Conservation (phyloP, 164 flowering plant species). For the Vitis rupestris region DNA sequence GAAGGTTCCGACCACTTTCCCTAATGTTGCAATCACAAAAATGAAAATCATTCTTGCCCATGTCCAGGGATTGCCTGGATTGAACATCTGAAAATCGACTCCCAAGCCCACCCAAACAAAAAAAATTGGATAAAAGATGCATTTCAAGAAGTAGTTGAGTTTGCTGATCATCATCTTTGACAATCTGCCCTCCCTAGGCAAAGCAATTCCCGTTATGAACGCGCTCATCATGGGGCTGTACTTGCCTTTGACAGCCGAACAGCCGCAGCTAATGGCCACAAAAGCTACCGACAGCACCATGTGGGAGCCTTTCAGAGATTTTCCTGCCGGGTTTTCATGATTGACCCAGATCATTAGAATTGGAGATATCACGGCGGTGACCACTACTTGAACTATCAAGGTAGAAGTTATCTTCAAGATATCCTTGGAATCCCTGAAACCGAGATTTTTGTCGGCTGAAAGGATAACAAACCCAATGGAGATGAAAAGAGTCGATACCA, state of each 20-base stretch:
- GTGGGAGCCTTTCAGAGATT: slow-evolving; percentile 56
- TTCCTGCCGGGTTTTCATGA: slow-evolving; percentile 60
- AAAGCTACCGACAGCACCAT: slow-evolving; percentile 47
- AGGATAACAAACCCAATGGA: slow-evolving; percentile 22
- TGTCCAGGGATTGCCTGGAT: not conserved
- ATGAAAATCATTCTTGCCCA: slow-evolving; percentile 33
- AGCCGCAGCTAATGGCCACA: slow-evolving; percentile 28
- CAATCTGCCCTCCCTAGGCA: slow-evolving; percentile 64
- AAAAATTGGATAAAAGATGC: slow-evolving; percentile 46
- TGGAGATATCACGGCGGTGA: slow-evolving; percentile 36
- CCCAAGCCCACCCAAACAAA: slow-evolving; percentile 57
- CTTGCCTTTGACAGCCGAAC: slow-evolving; percentile 15
- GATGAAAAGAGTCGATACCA: slow-evolving; percentile 41
- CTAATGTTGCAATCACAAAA: slow-evolving; percentile 25
- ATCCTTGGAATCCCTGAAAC: too few species aligned
- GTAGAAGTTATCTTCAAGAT: slow-evolving; percentile 2
- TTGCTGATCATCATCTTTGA: slow-evolving; percentile 49
- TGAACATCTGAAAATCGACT: slow-evolving; percentile 14
- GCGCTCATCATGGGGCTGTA: slow-evolving; percentile 47
- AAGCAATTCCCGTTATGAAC: slow-evolving; percentile 50
- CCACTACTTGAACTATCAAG: slow-evolving; percentile 25
- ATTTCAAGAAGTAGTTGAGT: slow-evolving; percentile 45
- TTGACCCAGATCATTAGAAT: slow-evolving; percentile 53
- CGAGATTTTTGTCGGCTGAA: too few species aligned
- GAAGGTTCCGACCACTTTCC: slow-evolving; percentile 54